These are phyloP conservation scores for Aspergillus sergii DNA, from an alignment of 2,329 filamentous ascomycete species.

Conservation along the genomic window DNA sequence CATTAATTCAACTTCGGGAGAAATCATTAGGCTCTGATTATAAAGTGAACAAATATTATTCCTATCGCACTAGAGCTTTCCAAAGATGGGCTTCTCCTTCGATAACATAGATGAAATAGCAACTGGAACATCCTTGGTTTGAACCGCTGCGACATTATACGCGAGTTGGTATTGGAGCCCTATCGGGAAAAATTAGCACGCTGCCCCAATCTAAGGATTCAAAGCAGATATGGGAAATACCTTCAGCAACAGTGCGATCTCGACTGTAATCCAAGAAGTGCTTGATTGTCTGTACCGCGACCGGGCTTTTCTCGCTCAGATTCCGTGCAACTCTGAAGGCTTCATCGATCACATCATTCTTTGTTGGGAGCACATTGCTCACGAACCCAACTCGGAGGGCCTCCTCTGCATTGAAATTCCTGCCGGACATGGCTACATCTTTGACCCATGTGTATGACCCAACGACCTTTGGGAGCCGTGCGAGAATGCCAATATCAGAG, in stretches of 20 bases:
- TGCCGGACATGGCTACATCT: background rate
- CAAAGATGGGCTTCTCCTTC: background rate
- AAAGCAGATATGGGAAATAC: background rate
- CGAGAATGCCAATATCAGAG: background rate
- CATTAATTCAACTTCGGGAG: too few species aligned
- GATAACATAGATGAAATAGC: background rate
- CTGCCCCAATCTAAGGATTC: too few species aligned
- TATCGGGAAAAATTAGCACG: background rate
- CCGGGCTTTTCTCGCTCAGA: background rate
- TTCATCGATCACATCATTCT: background rate
- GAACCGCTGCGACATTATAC: background rate
- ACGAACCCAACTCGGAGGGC: background rate
- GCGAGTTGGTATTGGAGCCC: background rate
- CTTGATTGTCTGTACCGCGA: background rate
- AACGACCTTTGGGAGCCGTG: background rate
- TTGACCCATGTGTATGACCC: background rate
- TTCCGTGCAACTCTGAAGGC: background rate
- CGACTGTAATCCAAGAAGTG: background rate
- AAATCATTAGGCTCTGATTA: too few species aligned
- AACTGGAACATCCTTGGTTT: background rate
- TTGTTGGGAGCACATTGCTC: background rate
- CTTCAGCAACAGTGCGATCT: background rate
- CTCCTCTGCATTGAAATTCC: background rate
- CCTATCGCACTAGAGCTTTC: background rate
- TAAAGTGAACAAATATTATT: too few species aligned